Conservation (phyloP, 495 filamentous ascomycete genomes). For the Glonium stellatum region DNA sequence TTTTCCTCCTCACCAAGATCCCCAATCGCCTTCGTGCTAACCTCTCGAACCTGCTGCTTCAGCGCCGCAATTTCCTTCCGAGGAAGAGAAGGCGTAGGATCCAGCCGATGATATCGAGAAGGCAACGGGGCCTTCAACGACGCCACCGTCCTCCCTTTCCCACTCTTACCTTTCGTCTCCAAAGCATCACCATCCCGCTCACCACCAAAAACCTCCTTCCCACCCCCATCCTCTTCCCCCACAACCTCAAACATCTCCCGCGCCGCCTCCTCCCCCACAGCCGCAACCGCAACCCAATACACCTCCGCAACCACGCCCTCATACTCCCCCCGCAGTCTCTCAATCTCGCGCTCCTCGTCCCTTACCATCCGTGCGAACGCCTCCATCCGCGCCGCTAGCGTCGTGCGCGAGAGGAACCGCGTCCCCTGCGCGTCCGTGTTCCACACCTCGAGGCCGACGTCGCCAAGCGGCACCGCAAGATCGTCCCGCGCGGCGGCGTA, state of each 20-base stretch:
- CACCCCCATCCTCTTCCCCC: too few relatives aligned
- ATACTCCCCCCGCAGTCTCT: slow-evolving; percentile 7
- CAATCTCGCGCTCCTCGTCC: slow-evolving; percentile 8
- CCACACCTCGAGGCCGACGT: neutral
- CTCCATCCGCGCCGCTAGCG: slow-evolving; percentile 6
- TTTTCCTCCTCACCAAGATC: slow-evolving; percentile 6
- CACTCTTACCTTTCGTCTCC: too few relatives aligned
- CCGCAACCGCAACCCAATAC: slow-evolving; percentile 46
- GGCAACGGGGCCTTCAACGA: too few relatives aligned
- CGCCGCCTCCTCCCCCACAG: slow-evolving; percentile 49
- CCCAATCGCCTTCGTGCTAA: slow-evolving; percentile 8
- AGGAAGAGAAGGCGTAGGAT: slow-evolving; percentile 5
- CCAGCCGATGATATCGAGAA: neutral
- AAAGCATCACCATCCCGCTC: too few relatives aligned
- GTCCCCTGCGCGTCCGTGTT: neutral
- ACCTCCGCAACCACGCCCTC: slow-evolving; percentile 15
- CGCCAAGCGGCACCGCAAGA: neutral
- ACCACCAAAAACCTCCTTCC: too few relatives aligned
- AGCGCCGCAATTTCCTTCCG: slow-evolving; percentile 4
- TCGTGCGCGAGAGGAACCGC: neutral
- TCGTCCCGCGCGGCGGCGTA: neutral
- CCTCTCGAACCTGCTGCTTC: slow-evolving; percentile 1
- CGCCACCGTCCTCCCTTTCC: too few relatives aligned
- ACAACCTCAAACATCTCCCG: slow-evolving; percentile 40
- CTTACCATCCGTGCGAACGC: neutral